Percentiles rank a stretch among this genome's conserved stretches.
Evolutionary conservation across 768 basidiomycete genomes (phyloP).

Genomic region (Phanerochaete sordida): DNA sequence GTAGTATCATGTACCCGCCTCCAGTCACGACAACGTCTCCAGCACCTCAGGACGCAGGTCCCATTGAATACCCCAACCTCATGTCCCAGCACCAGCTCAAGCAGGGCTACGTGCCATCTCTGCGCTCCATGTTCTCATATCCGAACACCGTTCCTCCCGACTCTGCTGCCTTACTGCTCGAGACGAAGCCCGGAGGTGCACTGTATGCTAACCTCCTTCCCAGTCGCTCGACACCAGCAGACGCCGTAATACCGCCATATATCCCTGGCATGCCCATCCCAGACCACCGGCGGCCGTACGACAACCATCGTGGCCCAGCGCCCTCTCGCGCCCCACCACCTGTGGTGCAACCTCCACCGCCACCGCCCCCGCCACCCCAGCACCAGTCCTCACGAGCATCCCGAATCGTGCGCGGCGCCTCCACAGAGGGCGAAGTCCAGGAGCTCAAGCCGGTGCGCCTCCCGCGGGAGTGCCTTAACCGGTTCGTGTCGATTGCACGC

Average conservation of each 20-base stretch:
- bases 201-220: conserved; percentile 32
- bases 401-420: conserved; percentile 24
- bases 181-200: conserved; percentile 18
- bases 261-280: conserved; percentile 16
- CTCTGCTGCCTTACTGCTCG: conserved; percentile 44
- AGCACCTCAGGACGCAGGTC: conserved; percentile 45
- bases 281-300: conserved; percentile 10
- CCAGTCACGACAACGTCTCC: conserved; percentile 74
- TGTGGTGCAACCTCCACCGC: conserved; percentile 26
- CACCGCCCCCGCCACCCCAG: conserved; percentile 23
- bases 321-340: conserved; percentile 23
- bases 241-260: conserved; percentile 19
- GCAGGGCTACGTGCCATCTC: conserved; percentile 76
- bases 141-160: conserved; percentile 31
- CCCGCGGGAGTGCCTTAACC: conserved; percentile 68
- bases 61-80: conserved; percentile 61
- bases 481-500: conserved; percentile 74
- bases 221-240: conserved; percentile 26
- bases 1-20: conserved; percentile 39
- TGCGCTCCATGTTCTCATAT: conserved; percentile 68
- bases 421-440: conserved; percentile 29
- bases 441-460: conserved; percentile 64
- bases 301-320: conserved; percentile 18
- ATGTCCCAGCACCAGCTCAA: conserved; percentile 78
- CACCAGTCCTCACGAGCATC: no score